A percentile compares a stretch with the other conserved stretches of the same genome.
Evolutionary conservation across 106 monocot genomes (phyloP).

Genomic region (Allium cepa): DNA sequence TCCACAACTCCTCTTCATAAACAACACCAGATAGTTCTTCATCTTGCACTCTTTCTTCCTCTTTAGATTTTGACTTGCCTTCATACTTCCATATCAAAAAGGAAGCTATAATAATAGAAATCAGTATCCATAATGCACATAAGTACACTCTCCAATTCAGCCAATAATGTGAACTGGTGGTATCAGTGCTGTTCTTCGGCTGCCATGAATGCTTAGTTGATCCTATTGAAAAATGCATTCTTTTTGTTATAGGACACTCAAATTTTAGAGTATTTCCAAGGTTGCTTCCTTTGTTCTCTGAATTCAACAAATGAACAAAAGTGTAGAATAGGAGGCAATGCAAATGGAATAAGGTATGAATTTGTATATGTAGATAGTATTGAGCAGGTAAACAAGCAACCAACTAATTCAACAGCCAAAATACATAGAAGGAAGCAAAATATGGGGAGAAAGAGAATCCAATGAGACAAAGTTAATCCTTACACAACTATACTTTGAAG

Average conservation of each 20-base stretch:
- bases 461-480: not conserved
- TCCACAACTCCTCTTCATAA: constrained; percentile 63
- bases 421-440: not conserved
- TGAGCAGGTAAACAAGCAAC: no score
- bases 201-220: constrained; percentile 32
- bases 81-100: constrained; percentile 64
- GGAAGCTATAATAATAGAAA: constrained; percentile 33
- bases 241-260: not conserved
- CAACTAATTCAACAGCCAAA: no score
- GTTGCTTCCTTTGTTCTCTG: no score
- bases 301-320: not conserved
- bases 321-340: not conserved
- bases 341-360: not conserved
- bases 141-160: constrained; percentile 64
- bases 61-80: constrained; percentile 9
- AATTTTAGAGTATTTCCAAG: not conserved
- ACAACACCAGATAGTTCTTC: constrained; percentile 20
- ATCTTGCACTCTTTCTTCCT: constrained; percentile 9
- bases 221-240: constrained; percentile 39
- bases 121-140: constrained; percentile 49
- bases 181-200: constrained; percentile 27
- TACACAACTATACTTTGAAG: not conserved
- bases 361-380: no score
- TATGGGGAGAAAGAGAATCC: not conserved
- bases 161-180: constrained; percentile 43